Conservation (phyloP, 768 basidiomycete genomes). For the Mycena galericulata region DNA sequence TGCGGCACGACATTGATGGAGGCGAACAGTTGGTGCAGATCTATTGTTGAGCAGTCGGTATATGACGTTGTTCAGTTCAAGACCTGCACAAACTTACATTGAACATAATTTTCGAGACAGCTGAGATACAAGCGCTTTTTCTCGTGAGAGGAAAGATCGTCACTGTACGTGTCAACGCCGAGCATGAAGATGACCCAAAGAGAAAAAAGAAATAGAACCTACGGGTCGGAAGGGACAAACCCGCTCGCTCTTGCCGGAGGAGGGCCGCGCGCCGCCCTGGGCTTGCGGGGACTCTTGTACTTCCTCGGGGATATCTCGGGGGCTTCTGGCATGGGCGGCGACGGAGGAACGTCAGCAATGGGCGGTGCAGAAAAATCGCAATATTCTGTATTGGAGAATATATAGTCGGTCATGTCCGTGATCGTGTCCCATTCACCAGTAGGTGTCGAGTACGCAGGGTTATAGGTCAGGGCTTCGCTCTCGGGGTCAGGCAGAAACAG, state of each 20-base stretch:
- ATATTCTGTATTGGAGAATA: slow-evolving; percentile 4
- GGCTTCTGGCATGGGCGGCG: no score
- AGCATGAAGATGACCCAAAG: neutral
- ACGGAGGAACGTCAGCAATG: no score
- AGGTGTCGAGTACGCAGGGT: neutral
- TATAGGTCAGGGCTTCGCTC: neutral
- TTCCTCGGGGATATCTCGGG: neutral
- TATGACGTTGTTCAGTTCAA: no score
- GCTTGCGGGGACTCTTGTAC: neutral
- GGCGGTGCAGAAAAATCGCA: slow-evolving; percentile 3
- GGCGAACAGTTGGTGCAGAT: slow-evolving; percentile 22
- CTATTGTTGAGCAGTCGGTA: neutral
- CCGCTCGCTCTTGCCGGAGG: slow-evolving; percentile 3
- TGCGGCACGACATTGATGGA: neutral
- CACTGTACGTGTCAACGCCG: neutral
- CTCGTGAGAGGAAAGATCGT: slow-evolving; percentile 24
- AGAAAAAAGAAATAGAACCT: neutral
- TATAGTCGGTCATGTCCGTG: slow-evolving; percentile 5
- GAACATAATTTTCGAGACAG: slow-evolving; percentile 26
- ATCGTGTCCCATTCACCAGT: slow-evolving; percentile 8
- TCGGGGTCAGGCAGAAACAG: no score
- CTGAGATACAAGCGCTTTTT: slow-evolving; percentile 25
- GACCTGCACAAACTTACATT: neutral
- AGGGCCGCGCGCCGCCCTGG: neutral
- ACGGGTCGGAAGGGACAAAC: slow-evolving; percentile 25